Percentiles rank a stretch among this genome's conserved stretches.
These are phyloP conservation scores for Pseudogymnoascus sp. DNA, from an alignment of 2,329 filamentous ascomycete species.

Conservation along the genomic window DNA sequence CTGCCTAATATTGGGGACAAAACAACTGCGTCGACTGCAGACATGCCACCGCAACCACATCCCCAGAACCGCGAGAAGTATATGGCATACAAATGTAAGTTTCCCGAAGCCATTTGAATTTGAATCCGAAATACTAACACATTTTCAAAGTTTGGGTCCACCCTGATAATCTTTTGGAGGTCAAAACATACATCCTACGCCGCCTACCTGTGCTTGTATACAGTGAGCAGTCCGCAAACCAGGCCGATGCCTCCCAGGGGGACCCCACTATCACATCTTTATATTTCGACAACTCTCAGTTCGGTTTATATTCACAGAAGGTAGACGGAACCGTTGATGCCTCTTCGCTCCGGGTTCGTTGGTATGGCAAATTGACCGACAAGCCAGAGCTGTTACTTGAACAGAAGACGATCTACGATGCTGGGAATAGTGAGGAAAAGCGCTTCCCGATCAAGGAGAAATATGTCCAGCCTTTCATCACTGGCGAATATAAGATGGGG, in stretches of 20 bases:
- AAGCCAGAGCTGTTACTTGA: conserved; percentile 79
- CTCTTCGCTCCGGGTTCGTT: conserved; percentile 76
- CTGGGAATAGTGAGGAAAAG: conserved; percentile 70
- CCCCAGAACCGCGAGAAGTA: conserved; percentile 64
- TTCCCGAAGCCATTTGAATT: background rate
- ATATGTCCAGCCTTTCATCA: conserved; percentile 80
- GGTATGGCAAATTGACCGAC: conserved; percentile 78
- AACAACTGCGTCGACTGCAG: conserved; percentile 20
- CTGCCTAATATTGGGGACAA: conserved; percentile 26
- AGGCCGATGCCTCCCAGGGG: conserved; percentile 65
- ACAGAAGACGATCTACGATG: conserved; percentile 76
- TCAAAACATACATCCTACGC: conserved; percentile 91
- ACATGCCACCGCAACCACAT: conserved; percentile 41
- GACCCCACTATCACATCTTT: conserved; percentile 92
- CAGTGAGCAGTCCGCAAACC: conserved; percentile 77
- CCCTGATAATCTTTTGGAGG: conserved; percentile 87
- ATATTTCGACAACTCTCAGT: conserved; percentile 86
- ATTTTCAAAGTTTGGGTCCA: conserved; percentile 74
- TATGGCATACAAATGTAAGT: conserved; percentile 76
- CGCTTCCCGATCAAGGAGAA: conserved; percentile 88
- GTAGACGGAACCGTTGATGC: conserved; percentile 69
- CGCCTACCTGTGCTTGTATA: conserved; percentile 88
- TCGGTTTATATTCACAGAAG: conserved; percentile 81
- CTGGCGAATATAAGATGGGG: conserved; percentile 84
- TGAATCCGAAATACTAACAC: background rate